phyloP scores from a whole-genome alignment of 2,329 filamentous ascomycete species.

The Aspergillus sp. region DNA sequence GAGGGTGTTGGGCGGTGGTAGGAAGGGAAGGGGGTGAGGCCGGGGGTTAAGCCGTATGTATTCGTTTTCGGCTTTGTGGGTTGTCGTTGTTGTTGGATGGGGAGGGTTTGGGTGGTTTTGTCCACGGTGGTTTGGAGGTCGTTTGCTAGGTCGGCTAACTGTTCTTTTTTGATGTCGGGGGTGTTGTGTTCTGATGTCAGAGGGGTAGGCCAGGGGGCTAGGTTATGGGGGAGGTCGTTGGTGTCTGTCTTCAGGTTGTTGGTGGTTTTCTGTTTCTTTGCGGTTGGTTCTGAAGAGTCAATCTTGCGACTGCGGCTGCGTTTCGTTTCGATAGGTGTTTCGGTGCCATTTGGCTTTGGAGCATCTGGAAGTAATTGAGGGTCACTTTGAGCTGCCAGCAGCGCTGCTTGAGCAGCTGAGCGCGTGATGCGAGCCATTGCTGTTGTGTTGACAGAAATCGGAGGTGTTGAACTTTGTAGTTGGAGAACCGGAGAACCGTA shows the following conservation, averaged over 20 bases:
- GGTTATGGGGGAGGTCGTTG: constrained; percentile 51
- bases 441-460: neutral
- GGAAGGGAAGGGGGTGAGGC: constrained; percentile 59
- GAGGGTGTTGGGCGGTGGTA: constrained; percentile 58
- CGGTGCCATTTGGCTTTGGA: too few relatives aligned
- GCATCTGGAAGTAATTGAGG: neutral
- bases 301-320: too few relatives aligned
- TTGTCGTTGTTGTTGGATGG: neutral
- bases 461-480: neutral
- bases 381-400: constrained; percentile 8
- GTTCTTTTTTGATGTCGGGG: constrained; percentile 4
- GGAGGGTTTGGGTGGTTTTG: constrained; percentile 13
- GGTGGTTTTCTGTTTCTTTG: too few relatives aligned
- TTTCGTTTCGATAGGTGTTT: too few relatives aligned
- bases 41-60: constrained; percentile 50
- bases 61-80: constrained; percentile 15
- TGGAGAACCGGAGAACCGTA: too few relatives aligned
- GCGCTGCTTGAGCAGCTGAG: constrained; percentile 17
- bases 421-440: constrained; percentile 20
- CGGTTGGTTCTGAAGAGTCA: too few relatives aligned
- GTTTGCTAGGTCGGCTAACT: constrained; percentile 2
- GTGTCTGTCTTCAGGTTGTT: neutral
- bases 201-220: constrained; percentile 31
- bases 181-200: constrained; percentile 4
- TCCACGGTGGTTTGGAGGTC: constrained; percentile 13